Conservation (phyloP, 768 basidiomycete genomes). For the Mycena metata region DNA sequence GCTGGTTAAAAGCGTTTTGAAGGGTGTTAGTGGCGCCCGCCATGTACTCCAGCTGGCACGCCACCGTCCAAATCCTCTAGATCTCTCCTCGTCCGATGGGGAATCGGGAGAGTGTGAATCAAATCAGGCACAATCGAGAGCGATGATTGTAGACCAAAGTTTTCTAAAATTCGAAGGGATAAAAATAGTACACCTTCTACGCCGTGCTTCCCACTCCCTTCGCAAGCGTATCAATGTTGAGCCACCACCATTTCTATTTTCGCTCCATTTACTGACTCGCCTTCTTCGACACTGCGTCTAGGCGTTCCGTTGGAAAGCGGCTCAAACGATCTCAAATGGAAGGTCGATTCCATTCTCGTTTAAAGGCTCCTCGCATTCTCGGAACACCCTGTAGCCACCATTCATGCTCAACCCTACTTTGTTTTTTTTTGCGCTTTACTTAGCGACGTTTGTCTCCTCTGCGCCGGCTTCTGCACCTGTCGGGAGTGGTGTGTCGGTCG, state of each 20-base stretch:
- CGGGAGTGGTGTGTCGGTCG: slow-evolving; percentile 31
- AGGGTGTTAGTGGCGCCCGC: slow-evolving; percentile 14
- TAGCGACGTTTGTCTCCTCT: slow-evolving; percentile 42
- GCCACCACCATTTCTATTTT: background rate
- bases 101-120: background rate
- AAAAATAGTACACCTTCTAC: slow-evolving; percentile 10
- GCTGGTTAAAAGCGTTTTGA: background rate
- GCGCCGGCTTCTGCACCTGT: slow-evolving; percentile 39
- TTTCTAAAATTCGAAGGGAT: background rate
- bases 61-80: background rate
- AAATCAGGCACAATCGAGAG: slow-evolving; percentile 1
- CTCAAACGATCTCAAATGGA: background rate
- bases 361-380: background rate
- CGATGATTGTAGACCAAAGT: background rate
- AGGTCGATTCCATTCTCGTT: background rate
- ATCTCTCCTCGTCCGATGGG: background rate
- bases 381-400: too few species aligned
- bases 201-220: background rate
- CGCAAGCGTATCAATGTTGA: background rate
- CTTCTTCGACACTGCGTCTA: slow-evolving; percentile 4
- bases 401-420: slow-evolving; percentile 36
- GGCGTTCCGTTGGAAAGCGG: background rate
- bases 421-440: slow-evolving; percentile 52
- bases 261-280: background rate
- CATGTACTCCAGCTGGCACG: background rate